Base-by-base conservation (phyloP, 2,329 filamentous ascomycete species). In the Penicillium sp. region DNA sequence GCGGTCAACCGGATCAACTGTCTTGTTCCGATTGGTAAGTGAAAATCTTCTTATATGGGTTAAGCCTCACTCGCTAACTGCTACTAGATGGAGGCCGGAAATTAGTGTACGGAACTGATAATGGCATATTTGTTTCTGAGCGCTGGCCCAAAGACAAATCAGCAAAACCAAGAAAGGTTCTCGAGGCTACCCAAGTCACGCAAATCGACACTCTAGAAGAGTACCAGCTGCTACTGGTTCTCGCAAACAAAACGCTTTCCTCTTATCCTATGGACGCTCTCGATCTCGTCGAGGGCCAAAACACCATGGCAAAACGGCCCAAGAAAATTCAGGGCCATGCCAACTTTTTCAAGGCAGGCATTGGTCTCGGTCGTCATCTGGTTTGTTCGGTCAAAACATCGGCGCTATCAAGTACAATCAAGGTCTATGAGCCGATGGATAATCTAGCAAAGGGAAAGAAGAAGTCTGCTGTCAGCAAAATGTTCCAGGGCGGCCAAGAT, bases 361-460 rank as follows among this genome's bases (percentile, higher is more conserved):
- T 97, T 67, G 97, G 94, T 70, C 83, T 97, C 57, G 92, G 94
- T 33, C 85, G 94, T 59, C 94, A 97, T 71, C 81, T 99, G 51
- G 94, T 99, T 30, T 97, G 93, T 76, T 95, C 91, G 65, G 94
- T 97, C 68, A 97, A 96, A 79, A 96, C 91, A 38, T 93, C 89
- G 17, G 90, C 92, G 3, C 80, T 97, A 31, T 96, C 91, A 50
- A 96, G 91, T 14, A 97, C 93, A 2, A 96, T 99, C 80, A 97
- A 97, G 77, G 94, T 97, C n/a, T 97, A 91, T 75, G 93, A 99
- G 76, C 94, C 94, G 1, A 96, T 96, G 77, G 94, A 97, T 71
- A 89, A 91, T 59, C 88, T 96, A 82, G 88, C 89, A 52, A 94
- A 92, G 78, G 90, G 90, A 56, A 95, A 94, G 80, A 97, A 95